Base-by-base conservation (phyloP, 208 protist genomes). In the Trypanosoma cruzi region DNA sequence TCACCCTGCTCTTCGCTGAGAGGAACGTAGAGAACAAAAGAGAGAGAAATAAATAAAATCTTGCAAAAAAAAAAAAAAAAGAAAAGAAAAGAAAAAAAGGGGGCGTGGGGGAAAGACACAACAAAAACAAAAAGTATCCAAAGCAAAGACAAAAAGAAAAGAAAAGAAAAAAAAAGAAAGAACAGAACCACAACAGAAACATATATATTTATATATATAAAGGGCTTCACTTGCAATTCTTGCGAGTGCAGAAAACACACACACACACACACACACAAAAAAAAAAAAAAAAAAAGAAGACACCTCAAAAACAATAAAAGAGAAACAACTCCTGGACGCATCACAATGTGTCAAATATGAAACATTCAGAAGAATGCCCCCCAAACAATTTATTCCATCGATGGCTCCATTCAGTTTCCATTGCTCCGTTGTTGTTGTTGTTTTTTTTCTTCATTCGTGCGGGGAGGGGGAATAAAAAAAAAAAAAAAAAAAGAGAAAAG, bases 61-160 rank as follows among this genome's bases (percentile, higher is more conserved):
- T n/a, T n/a, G n/a, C n/a, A n/a, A n/a, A n/a, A n/a, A n/a, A n/a
- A n/a, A n/a, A n/a, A n/a, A n/a, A n/a, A n/a, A n/a, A n/a, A n/a
- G n/a, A n/a, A n/a, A n/a, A n/a, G n/a, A n/a, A n/a, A n/a, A n/a
- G n/a, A n/a, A n/a, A n/a, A n/a, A n/a, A n/a, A n/a, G n/a, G n/a
- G n/a, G n/a, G n/a, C n/a, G n/a, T n/a, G n/a, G n/a, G n/a, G n/a
- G n/a, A n/a, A n/a, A n/a, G n/a, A n/a, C n/a, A n/a, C n/a, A n/a
- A n/a, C n/a, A n/a, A n/a, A n/a, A n/a, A n/a, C n/a, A n/a, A n/a
- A n/a, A 13, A 44, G 37, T 44, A 13, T 44, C 37, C 37, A 16
- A 44, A 44, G 37, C 5, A 44, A 13, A 59, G 13, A 59, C 10
- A 59, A 59, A 6, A 59, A 59, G 28, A 37, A 59, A 37, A 59